Conservation (phyloP, 306 rosid species). For the Pachyrhizus erosus region DNA sequence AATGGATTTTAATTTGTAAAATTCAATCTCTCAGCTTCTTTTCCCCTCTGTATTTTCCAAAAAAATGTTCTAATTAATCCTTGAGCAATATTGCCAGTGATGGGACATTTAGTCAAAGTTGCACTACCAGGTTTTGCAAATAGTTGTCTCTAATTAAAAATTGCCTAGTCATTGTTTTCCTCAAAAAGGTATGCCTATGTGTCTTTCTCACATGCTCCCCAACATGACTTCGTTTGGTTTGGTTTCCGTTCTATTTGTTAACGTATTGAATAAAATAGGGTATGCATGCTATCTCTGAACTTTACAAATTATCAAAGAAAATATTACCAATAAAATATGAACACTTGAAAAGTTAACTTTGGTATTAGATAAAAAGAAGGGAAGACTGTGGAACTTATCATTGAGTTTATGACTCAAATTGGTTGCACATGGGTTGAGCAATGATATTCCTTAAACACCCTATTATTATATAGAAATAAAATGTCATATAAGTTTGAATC, state of each 20-base stretch:
- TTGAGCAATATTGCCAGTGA: neutral
- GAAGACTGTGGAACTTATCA: constrained; percentile 50
- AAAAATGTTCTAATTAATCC: no score
- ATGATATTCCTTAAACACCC: constrained; percentile 46
- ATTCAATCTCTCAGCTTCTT: no score
- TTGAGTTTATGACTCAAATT: constrained; percentile 45
- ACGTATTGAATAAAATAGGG: constrained; percentile 22
- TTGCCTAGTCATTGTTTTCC: constrained; percentile 48
- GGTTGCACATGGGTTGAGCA: constrained; percentile 53
- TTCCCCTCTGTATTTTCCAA: no score
- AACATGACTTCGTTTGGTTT: constrained; percentile 43
- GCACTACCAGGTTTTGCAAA: constrained; percentile 31
- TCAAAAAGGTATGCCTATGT: constrained; percentile 44
- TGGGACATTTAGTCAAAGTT: constrained; percentile 42
- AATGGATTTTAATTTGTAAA: no score
- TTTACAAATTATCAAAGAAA: constrained; percentile 11
- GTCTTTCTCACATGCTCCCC: constrained; percentile 52
- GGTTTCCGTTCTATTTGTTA: constrained; percentile 24
- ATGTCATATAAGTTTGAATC: constrained; percentile 20
- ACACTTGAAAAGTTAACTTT: constrained; percentile 36
- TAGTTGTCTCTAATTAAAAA: constrained; percentile 36
- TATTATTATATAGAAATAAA: constrained; percentile 15
- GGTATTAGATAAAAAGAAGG: constrained; percentile 36
- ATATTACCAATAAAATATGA: constrained; percentile 27
- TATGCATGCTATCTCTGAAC: constrained; percentile 42